These are phyloP conservation scores for Yamadazyma atlantica DNA, from an alignment of 1,139 yeast genomes.

Conservation along the genomic window DNA sequence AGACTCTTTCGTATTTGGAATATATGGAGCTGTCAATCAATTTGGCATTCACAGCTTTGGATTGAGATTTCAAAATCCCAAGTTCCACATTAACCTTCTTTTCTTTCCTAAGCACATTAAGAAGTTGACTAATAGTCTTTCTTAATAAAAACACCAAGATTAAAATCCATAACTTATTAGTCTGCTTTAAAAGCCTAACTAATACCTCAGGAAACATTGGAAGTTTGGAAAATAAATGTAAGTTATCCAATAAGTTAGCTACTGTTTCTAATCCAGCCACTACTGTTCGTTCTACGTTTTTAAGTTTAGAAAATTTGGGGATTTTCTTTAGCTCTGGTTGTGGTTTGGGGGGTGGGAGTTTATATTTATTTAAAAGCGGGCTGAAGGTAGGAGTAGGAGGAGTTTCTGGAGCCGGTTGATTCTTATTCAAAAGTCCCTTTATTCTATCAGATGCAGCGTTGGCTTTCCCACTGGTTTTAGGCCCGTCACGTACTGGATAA, in stretches of 20 bases:
- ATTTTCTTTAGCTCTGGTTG: slow-evolving; percentile 3
- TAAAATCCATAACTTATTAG: slow-evolving; percentile 47
- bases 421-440: not conserved
- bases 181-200: slow-evolving; percentile 35
- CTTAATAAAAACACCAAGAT: slow-evolving; percentile 43
- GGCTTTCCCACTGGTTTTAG: not conserved
- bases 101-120: slow-evolving; percentile 42
- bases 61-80: slow-evolving; percentile 24
- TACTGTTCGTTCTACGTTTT: slow-evolving; percentile 30
- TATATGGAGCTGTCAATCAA: slow-evolving; percentile 29
- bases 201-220: slow-evolving; percentile 44
- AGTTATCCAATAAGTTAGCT: slow-evolving; percentile 44
- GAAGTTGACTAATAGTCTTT: slow-evolving; percentile 43
- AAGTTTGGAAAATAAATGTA: slow-evolving; percentile 44
- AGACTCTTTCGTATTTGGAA: slow-evolving; percentile 39
- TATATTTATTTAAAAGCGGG: slow-evolving; percentile 27
- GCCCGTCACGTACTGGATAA: slow-evolving; percentile 15
- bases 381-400: slow-evolving; percentile 16
- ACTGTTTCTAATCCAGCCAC: slow-evolving; percentile 35
- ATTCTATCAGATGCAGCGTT: not conserved
- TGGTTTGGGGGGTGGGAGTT: slow-evolving; percentile 7
- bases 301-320: slow-evolving; percentile 18
- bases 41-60: slow-evolving; percentile 21
- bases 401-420: not conserved
- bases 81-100: slow-evolving; percentile 39